A percentile compares a stretch with the other conserved stretches of the same genome.
These are phyloP conservation scores for Eucalyptus cloeziana DNA, from an alignment of 345 rosid genomes.

Conservation along the genomic window DNA sequence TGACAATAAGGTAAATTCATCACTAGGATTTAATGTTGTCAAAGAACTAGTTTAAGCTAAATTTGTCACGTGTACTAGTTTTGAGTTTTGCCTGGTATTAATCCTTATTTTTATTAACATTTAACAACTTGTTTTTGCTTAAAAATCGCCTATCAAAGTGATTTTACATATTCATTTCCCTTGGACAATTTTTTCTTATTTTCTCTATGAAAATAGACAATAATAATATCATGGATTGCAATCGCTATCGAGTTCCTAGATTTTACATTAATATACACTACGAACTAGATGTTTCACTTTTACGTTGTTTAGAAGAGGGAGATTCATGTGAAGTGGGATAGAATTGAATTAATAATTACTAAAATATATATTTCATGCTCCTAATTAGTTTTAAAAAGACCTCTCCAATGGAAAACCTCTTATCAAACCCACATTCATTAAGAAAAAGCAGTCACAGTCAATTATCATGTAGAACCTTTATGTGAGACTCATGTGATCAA, in stretches of 20 bases:
- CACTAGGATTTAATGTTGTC: rapidly evolving
- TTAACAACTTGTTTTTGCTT: neutral
- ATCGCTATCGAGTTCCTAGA: rapidly evolving
- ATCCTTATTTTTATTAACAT: rapidly evolving
- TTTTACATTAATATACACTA: neutral
- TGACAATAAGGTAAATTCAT: rapidly evolving
- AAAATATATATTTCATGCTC: neutral
- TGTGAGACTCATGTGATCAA: neutral
- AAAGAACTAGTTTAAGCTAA: rapidly evolving
- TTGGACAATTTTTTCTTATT: neutral
- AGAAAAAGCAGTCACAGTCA: rapidly evolving
- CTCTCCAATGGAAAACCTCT: neutral
- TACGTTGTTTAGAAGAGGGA: neutral
- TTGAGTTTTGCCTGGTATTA: neutral
- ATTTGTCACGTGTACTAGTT: rapidly evolving
- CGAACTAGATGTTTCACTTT: neutral
- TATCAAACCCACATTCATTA: neutral
- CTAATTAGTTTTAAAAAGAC: neutral
- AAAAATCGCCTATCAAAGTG: rapidly evolving
- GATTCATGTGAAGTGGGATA: neutral
- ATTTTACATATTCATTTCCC: neutral
- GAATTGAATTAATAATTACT: neutral
- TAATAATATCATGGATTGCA: neutral
- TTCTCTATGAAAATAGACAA: neutral
- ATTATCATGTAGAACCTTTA: neutral